These are phyloP conservation scores for Fusarium xylarioides DNA, from an alignment of 2,329 filamentous ascomycete genomes.

Conservation along the genomic window DNA sequence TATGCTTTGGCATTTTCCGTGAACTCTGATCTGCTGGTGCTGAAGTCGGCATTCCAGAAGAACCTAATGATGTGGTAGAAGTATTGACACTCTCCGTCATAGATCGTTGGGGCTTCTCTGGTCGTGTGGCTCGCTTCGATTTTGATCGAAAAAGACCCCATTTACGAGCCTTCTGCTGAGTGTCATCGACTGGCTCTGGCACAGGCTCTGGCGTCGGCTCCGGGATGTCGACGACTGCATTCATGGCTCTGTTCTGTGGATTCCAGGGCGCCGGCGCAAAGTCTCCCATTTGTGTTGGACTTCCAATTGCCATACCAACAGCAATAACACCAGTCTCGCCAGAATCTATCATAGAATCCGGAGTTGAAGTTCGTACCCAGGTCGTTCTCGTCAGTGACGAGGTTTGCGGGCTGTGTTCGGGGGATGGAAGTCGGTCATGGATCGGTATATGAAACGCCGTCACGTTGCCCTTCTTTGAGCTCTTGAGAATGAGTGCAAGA, in stretches of 20 bases:
- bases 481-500: constrained; percentile 45
- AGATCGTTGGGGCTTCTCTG: constrained; percentile 34
- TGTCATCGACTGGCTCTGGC: constrained; percentile 39
- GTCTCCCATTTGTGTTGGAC: constrained; percentile 61
- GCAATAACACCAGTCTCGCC: constrained; percentile 47
- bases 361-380: constrained; percentile 53
- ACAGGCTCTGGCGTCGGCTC: constrained; percentile 23
- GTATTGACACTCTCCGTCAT: constrained; percentile 38
- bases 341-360: constrained; percentile 52
- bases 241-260: constrained; percentile 41
- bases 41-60: constrained; percentile 15
- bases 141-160: constrained; percentile 66
- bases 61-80: constrained; percentile 33
- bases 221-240: constrained; percentile 31
- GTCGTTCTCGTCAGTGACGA: constrained; percentile 43
- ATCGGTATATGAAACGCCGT: constrained; percentile 54
- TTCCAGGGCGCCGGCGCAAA: constrained; percentile 42
- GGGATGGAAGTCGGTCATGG: constrained; percentile 54
- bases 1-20: constrained; percentile 48
- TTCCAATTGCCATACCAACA: constrained; percentile 80
- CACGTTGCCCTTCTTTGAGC: constrained; percentile 46
- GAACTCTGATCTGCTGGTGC: constrained; percentile 19
- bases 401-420: constrained; percentile 52
- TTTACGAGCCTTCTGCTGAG: constrained; percentile 60
- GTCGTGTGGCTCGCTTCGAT: constrained; percentile 44